phyloP scores from a whole-genome alignment of 441 rosid genomes.

The Erodium trifolium region DNA sequence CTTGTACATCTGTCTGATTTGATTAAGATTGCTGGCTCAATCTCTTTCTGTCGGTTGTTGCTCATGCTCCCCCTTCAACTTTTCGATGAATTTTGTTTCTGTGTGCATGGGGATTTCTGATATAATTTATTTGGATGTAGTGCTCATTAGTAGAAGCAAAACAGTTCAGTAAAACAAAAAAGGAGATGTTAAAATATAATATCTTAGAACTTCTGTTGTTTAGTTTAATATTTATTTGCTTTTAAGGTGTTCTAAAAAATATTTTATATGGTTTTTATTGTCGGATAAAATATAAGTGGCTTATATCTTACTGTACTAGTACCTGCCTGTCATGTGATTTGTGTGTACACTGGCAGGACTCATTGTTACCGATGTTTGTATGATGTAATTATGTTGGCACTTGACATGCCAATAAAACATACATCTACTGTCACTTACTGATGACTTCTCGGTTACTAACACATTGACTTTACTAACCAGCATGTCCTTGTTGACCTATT shows the following conservation, averaged over 20 bases:
- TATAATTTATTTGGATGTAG: background rate
- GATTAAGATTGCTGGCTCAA: background rate
- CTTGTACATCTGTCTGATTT: background rate
- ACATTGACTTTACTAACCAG: background rate
- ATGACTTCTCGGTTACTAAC: background rate
- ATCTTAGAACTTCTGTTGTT: background rate
- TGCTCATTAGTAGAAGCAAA: background rate
- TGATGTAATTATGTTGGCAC: slow-evolving; percentile 8
- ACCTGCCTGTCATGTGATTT: background rate
- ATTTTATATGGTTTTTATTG: background rate
- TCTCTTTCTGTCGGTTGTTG: background rate
- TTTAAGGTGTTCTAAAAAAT: background rate
- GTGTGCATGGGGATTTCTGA: background rate
- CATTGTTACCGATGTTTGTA: background rate
- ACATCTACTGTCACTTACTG: background rate
- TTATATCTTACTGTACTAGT: background rate
- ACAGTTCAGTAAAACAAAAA: background rate
- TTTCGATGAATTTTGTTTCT: background rate
- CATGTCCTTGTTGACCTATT: background rate
- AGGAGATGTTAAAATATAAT: background rate
- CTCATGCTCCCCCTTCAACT: background rate
- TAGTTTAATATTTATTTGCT: background rate
- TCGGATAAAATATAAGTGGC: background rate
- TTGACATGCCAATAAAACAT: background rate
- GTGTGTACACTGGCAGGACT: background rate